Evolutionary conservation across 2,329 filamentous ascomycete species (phyloP).

Genomic region (Colletotrichum caudatum): DNA sequence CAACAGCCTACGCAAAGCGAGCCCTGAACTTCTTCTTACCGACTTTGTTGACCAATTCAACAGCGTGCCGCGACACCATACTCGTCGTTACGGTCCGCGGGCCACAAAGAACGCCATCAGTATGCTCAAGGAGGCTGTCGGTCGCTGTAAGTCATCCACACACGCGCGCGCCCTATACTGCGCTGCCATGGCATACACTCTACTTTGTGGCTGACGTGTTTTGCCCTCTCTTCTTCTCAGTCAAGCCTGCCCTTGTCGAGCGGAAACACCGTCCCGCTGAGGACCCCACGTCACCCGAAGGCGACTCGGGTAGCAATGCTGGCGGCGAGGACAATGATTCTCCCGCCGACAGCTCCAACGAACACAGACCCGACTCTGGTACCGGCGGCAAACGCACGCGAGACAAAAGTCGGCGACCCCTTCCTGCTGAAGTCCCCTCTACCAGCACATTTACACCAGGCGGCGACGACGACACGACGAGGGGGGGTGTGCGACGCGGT

Average conservation of each 20-base stretch:
- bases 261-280: not conserved
- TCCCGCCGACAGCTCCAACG: not conserved
- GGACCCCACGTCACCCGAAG: not conserved
- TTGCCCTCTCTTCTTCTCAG: not conserved
- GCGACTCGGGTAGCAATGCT: not conserved
- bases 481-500: too few species aligned
- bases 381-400: not conserved
- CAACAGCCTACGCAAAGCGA: too few species aligned
- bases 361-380: not conserved
- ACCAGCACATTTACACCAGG: not conserved
- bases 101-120: too few species aligned
- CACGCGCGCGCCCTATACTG: too few species aligned
- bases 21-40: too few species aligned
- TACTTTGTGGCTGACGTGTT: not conserved
- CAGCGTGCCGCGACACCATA: too few species aligned
- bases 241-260: not conserved
- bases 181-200: too few species aligned
- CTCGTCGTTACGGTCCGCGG: too few species aligned
- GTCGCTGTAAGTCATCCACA: not conserved
- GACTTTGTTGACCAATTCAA: too few species aligned
- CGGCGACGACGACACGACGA: not conserved
- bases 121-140: not conserved
- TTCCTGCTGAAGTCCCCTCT: not conserved
- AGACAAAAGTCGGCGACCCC: not conserved
- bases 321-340: not conserved